Conservation (phyloP, 2,329 filamentous ascomycete genomes). For the Arthrobotrys sinensis region DNA sequence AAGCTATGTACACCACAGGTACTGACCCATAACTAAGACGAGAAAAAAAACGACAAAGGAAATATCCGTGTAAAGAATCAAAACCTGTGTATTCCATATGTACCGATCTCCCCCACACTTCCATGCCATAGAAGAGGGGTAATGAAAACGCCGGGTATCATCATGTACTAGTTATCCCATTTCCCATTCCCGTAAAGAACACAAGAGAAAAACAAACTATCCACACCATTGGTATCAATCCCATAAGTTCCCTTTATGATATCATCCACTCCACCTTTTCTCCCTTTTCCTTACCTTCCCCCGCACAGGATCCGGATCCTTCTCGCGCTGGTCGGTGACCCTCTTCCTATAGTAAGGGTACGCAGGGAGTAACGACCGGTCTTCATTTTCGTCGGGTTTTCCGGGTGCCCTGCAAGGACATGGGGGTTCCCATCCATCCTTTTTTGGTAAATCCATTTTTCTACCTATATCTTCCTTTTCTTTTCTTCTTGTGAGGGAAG, state of each 20-base stretch:
- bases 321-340: no score
- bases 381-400: neutral
- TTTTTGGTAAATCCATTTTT: neutral
- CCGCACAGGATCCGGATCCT: neutral
- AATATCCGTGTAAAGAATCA: no score
- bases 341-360: neutral
- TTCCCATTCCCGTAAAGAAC: neutral
- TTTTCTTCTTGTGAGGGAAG: neutral
- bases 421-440: neutral
- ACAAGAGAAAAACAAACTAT: neutral
- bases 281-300: neutral
- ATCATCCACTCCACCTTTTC: conserved; percentile 1
- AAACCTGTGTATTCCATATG: no score
- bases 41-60: no score
- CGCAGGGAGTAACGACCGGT: neutral
- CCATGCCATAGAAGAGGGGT: no score
- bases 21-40: no score
- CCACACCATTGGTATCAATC: neutral
- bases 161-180: neutral
- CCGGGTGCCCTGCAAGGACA: neutral
- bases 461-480: neutral
- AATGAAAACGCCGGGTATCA: neutral
- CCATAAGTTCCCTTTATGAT: neutral
- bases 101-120: no score
- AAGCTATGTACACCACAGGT: no score